Evolutionary conservation across 495 filamentous ascomycete species (phyloP), one percentile per base, ranked within the genome.

Genomic region (Annulohypoxylon moriforme): DNA sequence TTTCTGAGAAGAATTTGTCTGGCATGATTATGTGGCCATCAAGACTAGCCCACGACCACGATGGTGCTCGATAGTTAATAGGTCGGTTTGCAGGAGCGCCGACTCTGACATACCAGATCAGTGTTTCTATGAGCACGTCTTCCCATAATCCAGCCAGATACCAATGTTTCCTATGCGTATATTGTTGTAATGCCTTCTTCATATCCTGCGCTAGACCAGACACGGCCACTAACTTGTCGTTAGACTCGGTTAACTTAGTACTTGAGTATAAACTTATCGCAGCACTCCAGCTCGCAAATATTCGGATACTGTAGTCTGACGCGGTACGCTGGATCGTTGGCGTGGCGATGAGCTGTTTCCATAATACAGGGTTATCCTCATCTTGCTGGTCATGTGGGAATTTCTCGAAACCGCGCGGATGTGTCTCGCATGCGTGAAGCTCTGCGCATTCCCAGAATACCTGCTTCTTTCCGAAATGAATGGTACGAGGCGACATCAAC

Each of bases 401-500:
- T 27, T 38, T 25, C 18, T 27, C 14, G 31, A 63, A 63, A 10
- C 60, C 60, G 27, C 11, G 3, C 1, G 60, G 60, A 10, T 63
- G 60, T 3, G 60, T 63, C 27, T 63, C 60, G 22, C 60, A 63
- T 13, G 60, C 60, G 13, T 63, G 46, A 18, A 38, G 8, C 22
- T 63, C 60, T 9, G 29, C 13, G 79, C 61, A 64, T 20, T 16
- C 76, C 62, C 18, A 80, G 31, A 44, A 55, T 1, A 64, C 49
- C 38, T 64, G 49, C 33, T 56, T 44, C 1, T 38, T 55, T 27
- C 49, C 22, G 69, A 74, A 34, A 8, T 74, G 25, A 27, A 64
- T 42, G 14, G 61, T 64, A 8, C 61, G 61, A 22, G 61, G 61
- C 20, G 50, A 53, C 49, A 64, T 55, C 16, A 64, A 36, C 4